These are phyloP conservation scores for Lichtheimia corymbifera DNA, from an alignment of 371 early-diverging fungal genomes.

Conservation along the genomic window DNA sequence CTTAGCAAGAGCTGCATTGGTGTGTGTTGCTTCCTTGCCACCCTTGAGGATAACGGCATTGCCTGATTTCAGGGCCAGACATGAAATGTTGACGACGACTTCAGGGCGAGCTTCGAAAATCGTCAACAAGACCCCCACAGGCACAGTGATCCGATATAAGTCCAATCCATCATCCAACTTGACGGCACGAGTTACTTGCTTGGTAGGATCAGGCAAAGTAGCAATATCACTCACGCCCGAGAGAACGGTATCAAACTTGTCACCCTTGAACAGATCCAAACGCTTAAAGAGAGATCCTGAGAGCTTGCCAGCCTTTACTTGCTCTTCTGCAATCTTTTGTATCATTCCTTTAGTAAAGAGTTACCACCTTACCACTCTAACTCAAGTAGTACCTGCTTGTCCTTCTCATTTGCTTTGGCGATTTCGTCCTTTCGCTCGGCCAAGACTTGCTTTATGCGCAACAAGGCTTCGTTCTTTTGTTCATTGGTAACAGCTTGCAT, in stretches of 20 bases:
- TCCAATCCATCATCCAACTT: constrained; percentile 82
- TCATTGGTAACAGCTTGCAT: constrained; percentile 76
- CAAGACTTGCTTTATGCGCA: constrained; percentile 74
- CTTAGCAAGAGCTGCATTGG: constrained; percentile 76
- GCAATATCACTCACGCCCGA: constrained; percentile 91
- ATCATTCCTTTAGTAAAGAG: no score
- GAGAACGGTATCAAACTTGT: constrained; percentile 85
- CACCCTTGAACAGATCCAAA: constrained; percentile 83
- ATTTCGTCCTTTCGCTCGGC: constrained; percentile 68
- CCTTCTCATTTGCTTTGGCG: constrained; percentile 78
- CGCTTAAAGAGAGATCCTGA: constrained; percentile 84
- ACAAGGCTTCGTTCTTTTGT: constrained; percentile 80
- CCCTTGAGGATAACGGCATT: constrained; percentile 98
- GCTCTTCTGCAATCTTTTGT: constrained; percentile 59
- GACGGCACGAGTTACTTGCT: constrained; percentile 76
- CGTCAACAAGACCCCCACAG: constrained; percentile 93
- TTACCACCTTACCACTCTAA: background rate
- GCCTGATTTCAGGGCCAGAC: constrained; percentile 93
- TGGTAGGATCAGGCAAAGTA: constrained; percentile 82
- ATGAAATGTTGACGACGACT: constrained; percentile 95
- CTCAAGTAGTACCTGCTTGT: constrained; percentile 69
- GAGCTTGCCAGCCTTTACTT: constrained; percentile 76
- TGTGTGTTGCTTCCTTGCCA: constrained; percentile 80
- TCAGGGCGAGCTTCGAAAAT: constrained; percentile 99
- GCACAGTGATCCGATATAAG: constrained; percentile 87